Evolutionary conservation across 202 grass and related monocot genomes (phyloP).

Genomic region (Carex arenaria): DNA sequence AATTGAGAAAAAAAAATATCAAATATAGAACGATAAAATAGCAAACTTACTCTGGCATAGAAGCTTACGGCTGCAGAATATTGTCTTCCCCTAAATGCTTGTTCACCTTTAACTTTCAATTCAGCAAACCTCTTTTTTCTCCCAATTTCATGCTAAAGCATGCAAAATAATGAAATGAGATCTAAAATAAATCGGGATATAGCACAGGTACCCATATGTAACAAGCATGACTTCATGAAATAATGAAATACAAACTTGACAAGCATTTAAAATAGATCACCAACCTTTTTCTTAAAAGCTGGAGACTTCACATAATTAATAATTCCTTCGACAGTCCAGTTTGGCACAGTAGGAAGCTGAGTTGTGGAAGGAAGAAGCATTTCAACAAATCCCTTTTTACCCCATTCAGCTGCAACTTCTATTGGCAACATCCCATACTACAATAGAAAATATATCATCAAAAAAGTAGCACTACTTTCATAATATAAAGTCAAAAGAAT

Average conservation of each 20-base stretch:
- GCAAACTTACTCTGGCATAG: background rate
- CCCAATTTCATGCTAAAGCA: background rate
- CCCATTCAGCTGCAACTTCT: conserved; percentile 20
- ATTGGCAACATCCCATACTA: conserved; percentile 24
- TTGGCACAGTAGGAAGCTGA: conserved; percentile 7
- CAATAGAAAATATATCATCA: background rate
- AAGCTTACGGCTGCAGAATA: background rate
- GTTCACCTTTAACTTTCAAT: background rate
- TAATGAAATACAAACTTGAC: background rate
- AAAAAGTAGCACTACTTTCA: background rate
- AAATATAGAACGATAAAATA: background rate
- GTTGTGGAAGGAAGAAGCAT: conserved; percentile 17
- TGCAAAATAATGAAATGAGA: background rate
- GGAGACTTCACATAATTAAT: conserved; percentile 16
- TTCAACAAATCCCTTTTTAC: conserved; percentile 23
- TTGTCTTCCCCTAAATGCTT: background rate
- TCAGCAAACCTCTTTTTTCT: background rate
- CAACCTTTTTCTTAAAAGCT: conserved; percentile 24
- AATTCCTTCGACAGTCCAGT: conserved; percentile 35
- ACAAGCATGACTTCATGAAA: background rate
- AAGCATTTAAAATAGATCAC: background rate
- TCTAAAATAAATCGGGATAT: background rate
- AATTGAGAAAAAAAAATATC: background rate
- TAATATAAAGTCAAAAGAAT: background rate
- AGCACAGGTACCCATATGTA: background rate